Conservation (phyloP, 129 eudicot species). For the Flaveria trinervia region DNA sequence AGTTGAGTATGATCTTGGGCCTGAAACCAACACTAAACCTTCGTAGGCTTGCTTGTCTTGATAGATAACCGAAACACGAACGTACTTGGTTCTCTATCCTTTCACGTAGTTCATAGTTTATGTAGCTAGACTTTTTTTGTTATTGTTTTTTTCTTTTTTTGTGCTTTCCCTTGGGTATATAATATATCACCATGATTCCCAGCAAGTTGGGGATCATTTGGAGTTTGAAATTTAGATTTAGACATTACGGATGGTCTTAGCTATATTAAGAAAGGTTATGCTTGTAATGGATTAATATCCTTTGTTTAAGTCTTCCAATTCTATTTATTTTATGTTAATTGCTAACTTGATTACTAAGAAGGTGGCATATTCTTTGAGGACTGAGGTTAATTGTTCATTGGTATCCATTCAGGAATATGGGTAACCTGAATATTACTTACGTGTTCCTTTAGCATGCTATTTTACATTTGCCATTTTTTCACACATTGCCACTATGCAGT, state of each 20-base stretch:
- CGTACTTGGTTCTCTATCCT: background rate
- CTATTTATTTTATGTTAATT: background rate
- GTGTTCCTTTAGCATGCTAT: background rate
- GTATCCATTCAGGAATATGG: background rate
- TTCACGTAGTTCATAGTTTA: background rate
- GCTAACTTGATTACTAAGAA: background rate
- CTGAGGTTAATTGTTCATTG: conserved; percentile 19
- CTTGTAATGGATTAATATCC: background rate
- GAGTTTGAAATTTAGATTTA: background rate
- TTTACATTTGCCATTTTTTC: background rate
- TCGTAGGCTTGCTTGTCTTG: background rate
- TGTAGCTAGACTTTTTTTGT: background rate
- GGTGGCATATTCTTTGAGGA: background rate
- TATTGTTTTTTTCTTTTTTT: too few species aligned
- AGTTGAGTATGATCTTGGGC: too few species aligned
- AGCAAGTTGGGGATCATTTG: background rate
- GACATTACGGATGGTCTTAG: background rate
- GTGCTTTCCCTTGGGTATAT: too few species aligned
- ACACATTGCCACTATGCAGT: conserved; percentile 18
- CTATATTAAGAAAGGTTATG: background rate
- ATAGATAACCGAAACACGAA: background rate
- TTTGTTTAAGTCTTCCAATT: background rate
- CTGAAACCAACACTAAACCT: background rate
- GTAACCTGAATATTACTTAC: background rate
- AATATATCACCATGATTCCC: background rate